Conservation (phyloP, 768 basidiomycete genomes). For the Tylopilus balloui region DNA sequence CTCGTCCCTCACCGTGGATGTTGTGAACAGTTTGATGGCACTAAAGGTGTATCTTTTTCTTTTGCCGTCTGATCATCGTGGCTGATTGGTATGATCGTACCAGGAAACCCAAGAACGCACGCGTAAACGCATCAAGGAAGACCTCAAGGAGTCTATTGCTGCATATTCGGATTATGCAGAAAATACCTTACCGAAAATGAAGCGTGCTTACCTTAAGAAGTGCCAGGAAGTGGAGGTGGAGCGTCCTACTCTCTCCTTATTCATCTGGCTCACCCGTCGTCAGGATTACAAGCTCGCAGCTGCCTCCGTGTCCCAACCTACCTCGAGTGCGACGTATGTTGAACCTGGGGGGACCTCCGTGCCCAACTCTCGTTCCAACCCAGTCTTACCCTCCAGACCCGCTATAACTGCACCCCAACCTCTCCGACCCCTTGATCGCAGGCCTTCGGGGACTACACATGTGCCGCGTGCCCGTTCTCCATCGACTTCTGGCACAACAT, state of each 20-base stretch:
- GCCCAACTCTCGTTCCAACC: conserved; percentile 42
- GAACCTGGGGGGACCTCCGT: conserved; percentile 30
- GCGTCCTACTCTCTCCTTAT: not conserved
- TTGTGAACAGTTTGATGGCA: conserved; percentile 62
- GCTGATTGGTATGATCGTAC: not conserved
- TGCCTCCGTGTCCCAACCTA: conserved; percentile 29
- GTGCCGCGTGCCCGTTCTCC: conserved; percentile 68
- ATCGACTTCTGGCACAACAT: conserved; percentile 71
- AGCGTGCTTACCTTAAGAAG: conserved; percentile 75
- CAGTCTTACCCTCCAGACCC: conserved; percentile 44
- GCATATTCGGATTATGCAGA: conserved; percentile 83
- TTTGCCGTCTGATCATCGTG: not conserved
- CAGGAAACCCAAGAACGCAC: conserved; percentile 91
- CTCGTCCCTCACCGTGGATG: conserved; percentile 61
- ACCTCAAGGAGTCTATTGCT: conserved; percentile 71
- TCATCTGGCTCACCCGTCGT: conserved; percentile 7
- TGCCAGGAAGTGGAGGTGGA: conserved; percentile 83
- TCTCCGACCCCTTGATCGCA: conserved; percentile 67
- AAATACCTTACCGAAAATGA: conserved; percentile 73
- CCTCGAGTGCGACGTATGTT: conserved; percentile 30
- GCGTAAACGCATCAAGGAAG: conserved; percentile 88
- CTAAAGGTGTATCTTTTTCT: conserved; percentile 51
- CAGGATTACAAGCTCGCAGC: conserved; percentile 64
- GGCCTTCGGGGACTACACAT: conserved; percentile 57
- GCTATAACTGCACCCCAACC: conserved; percentile 69